Evolutionary conservation across 345 rosid genomes (phyloP), one percentile per base, ranked within the genome.

Genomic region (Rhodamnia argentea): DNA sequence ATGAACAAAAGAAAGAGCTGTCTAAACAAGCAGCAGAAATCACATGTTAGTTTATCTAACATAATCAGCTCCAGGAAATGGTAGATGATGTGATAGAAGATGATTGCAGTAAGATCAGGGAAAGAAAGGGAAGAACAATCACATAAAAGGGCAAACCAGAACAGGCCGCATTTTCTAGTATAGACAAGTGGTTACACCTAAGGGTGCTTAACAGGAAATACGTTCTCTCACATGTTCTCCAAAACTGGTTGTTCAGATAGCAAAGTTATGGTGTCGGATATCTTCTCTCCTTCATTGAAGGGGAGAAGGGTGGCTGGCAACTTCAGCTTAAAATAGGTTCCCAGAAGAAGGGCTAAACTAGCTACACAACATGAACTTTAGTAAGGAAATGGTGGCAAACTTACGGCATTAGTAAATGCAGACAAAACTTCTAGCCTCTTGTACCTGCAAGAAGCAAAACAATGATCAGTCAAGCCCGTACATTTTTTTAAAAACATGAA

Each of bases 1-100:
- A 97, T 91, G 97, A 97, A 97, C 96, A 97, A 89, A 87, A 97
- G 98, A 90, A 96, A 97, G 91, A 97, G 96, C 99, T 96, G 99
- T 94, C 99, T 97, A 97, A 91, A 96, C 92, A 93, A 81, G 93
- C 90, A 93, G 89, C 95, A 95, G 91, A 91, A 87, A 85, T 27
- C 85, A 92, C 60, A 88, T 89, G 90, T 91, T 88, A 94, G 92
- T 86, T 84, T 50, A 86, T 85, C 74, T 84, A 58, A 82, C 29
- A 58, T 52, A 12, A 84, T 57, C 42, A 16, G 64, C 83, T 52
- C 47, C 81, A 52, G 86, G 84, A 64, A 82, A 58, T 82, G 70
- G 81, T 70, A 37, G 81, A 70, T 18, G 81, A 53, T 53, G 55
- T 8, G 23, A 40, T 18, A 55, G 26, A 70, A 32, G 81, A 70